phyloP scores from a whole-genome alignment of 2,329 filamentous ascomycete genomes.

The Bipolaris zeicola region DNA sequence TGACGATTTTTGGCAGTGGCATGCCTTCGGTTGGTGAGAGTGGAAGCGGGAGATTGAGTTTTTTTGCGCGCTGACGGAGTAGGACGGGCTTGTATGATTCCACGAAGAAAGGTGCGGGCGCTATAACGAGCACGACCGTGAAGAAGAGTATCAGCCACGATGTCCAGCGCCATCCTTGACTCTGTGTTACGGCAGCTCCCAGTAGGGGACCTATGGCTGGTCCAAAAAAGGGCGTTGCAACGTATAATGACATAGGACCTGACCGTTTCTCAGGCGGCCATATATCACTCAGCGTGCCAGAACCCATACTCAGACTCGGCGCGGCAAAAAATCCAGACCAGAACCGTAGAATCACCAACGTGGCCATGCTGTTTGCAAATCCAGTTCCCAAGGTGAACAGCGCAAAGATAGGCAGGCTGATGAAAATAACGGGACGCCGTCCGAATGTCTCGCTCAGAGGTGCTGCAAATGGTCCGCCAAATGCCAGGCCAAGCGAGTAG shows the following conservation, averaged over 20 bases:
- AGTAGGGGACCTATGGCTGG: constrained; percentile 46
- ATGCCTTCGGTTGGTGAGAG: constrained; percentile 13
- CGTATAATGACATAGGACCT: constrained; percentile 36
- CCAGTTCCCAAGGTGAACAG: constrained; percentile 54
- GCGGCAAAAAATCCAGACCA: constrained; percentile 41
- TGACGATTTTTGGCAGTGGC: constrained; percentile 2
- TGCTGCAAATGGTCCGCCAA: constrained; percentile 73
- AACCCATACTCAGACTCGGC: constrained; percentile 46
- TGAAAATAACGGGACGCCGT: constrained; percentile 70
- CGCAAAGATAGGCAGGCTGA: constrained; percentile 68
- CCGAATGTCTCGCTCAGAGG: constrained; percentile 75
- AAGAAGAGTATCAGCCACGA: constrained; percentile 51
- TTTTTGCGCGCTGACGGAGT: constrained; percentile 44
- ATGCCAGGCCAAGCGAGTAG: constrained; percentile 59
- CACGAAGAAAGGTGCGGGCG: constrained; percentile 48
- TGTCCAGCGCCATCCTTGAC: constrained; percentile 48
- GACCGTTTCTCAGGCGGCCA: constrained; percentile 39
- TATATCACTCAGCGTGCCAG: constrained; percentile 48
- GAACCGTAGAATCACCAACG: constrained; percentile 70
- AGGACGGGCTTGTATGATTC: constrained; percentile 62
- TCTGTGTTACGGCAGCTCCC: constrained; percentile 48
- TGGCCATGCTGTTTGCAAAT: constrained; percentile 67
- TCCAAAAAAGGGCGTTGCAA: constrained; percentile 47
- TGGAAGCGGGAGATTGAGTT: constrained; percentile 5
- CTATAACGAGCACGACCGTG: constrained; percentile 37